Percentiles rank a stretch among this genome's conserved stretches.
Conservation (phyloP, 2,329 filamentous ascomycete genomes). For the Pochonia chlamydosporia region DNA sequence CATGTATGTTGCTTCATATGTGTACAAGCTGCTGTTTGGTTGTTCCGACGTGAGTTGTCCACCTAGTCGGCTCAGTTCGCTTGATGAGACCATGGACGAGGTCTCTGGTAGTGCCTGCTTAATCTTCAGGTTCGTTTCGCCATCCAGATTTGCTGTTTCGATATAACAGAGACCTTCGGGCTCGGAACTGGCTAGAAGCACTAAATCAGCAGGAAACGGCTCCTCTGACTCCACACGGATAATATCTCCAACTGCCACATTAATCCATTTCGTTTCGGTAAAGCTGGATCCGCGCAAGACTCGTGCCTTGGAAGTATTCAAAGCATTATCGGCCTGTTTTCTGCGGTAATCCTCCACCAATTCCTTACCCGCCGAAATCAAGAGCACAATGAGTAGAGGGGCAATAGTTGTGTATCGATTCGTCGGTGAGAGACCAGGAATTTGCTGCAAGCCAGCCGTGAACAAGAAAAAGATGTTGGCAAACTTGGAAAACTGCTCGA, state of each 20-base stretch:
- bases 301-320: constrained; percentile 83
- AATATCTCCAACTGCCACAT: constrained; percentile 88
- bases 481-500: constrained; percentile 98
- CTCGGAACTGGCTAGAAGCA: constrained; percentile 89
- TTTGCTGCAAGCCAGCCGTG: constrained; percentile 89
- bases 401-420: constrained; percentile 95
- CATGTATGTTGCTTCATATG: constrained; percentile 92
- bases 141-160: constrained; percentile 94
- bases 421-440: constrained; percentile 89
- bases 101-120: constrained; percentile 97
- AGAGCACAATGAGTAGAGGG: constrained; percentile 80
- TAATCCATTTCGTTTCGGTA: constrained; percentile 85
- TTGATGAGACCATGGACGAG: constrained; percentile 75
- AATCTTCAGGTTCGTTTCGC: constrained; percentile 97
- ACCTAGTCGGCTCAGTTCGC: constrained; percentile 77
- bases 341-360: constrained; percentile 88
- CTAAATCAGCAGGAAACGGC: constrained; percentile 88
- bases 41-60: constrained; percentile 91
- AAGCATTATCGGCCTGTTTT: constrained; percentile 74
- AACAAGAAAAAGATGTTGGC: constrained; percentile 99
- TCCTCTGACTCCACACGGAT: constrained; percentile 90
- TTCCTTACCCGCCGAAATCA: constrained; percentile 96
- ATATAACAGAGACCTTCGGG: constrained; percentile 98
- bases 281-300: constrained; percentile 82
- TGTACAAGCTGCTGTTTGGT: constrained; percentile 96